Percentiles rank a stretch among this genome's conserved stretches.
Evolutionary conservation across 2,329 filamentous ascomycete genomes (phyloP).

Genomic region (Triangularia verruculosa): DNA sequence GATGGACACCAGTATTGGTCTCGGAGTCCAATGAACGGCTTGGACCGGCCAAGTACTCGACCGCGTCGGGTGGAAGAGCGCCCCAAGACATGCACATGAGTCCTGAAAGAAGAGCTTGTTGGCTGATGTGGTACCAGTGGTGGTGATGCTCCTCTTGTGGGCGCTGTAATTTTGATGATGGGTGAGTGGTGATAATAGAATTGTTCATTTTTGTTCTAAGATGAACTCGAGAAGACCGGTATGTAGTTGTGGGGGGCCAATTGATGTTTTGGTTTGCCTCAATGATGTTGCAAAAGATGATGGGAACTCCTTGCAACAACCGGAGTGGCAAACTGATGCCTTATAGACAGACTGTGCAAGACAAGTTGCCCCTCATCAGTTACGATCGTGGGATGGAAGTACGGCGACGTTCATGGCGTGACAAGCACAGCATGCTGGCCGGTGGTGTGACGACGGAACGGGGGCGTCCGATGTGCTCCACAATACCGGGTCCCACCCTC

Average conservation of each 20-base stretch:
- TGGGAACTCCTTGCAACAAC: neutral
- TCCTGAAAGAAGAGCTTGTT: conserved; percentile 5
- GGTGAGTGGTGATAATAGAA: neutral
- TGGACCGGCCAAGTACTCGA: neutral
- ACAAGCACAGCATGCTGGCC: neutral
- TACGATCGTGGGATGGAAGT: neutral
- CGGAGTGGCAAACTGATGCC: neutral
- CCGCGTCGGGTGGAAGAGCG: conserved; percentile 1
- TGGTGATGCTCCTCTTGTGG: conserved; percentile 1
- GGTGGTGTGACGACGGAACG: conserved; percentile 3
- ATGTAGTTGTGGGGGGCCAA: neutral
- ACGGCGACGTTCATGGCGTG: conserved; percentile 6
- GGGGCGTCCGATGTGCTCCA: neutral
- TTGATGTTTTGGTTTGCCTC: neutral
- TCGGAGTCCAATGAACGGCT: neutral
- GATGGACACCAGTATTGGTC: neutral
- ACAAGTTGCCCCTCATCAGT: neutral
- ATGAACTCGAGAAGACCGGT: neutral
- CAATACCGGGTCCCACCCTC: neutral
- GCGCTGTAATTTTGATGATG: neutral
- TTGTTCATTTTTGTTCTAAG: neutral
- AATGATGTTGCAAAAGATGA: neutral
- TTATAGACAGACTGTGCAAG: neutral
- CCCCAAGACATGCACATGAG: conserved; percentile 9
- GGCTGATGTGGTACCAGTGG: conserved; percentile 4